phyloP scores from a whole-genome alignment of 164 flowering plant genomes.

The Nymphaea thermarum region DNA sequence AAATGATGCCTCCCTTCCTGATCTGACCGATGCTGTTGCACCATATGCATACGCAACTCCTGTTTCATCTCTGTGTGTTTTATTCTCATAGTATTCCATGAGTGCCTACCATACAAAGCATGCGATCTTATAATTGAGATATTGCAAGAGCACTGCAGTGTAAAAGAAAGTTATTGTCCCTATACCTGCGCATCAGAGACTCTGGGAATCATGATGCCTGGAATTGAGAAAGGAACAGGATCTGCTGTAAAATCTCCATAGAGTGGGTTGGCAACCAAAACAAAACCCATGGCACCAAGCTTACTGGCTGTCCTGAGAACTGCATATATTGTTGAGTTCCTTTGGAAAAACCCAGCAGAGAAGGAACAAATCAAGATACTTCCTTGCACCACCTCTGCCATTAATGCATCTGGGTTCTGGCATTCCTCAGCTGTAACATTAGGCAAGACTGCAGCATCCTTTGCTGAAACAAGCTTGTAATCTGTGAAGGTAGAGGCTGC shows the following conservation, averaged over 20 bases:
- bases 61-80: constrained; percentile 26
- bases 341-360: constrained; percentile 63
- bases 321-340: constrained; percentile 45
- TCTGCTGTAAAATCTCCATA: constrained; percentile 70
- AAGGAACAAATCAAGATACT: constrained; percentile 74
- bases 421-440: constrained; percentile 60
- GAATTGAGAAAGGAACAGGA: constrained; percentile 58
- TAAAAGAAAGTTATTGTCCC: background rate
- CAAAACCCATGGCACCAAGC: constrained; percentile 57
- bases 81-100: constrained; percentile 47
- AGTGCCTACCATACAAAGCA: constrained; percentile 21
- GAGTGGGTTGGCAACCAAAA: constrained; percentile 56
- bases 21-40: constrained; percentile 57
- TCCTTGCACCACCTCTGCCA: constrained; percentile 40
- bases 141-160: background rate
- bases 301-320: constrained; percentile 45
- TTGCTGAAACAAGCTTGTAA: constrained; percentile 62
- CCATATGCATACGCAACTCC: constrained; percentile 29
- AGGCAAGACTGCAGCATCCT: constrained; percentile 54
- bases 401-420: constrained; percentile 69
- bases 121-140: background rate
- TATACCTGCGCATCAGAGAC: constrained; percentile 48
- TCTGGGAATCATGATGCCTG: constrained; percentile 73
- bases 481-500: constrained; percentile 55
- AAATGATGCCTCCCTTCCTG: constrained; percentile 63